Base-by-base conservation (phyloP, 805 yeast species). In the Metschnikowia vanudenii region DNA sequence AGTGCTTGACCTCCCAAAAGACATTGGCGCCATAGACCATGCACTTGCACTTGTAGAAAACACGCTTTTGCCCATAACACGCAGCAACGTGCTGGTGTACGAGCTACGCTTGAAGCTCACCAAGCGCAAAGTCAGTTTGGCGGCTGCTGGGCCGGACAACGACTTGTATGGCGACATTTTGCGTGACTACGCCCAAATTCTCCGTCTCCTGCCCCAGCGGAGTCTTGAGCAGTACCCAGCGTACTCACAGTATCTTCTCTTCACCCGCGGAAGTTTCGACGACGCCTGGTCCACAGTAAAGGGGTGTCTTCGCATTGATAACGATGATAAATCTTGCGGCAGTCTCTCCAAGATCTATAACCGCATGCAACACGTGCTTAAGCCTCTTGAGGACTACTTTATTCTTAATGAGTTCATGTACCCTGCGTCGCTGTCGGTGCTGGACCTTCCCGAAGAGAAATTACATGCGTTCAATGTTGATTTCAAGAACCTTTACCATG, bases 271-370 rank as follows among this genome's bases (percentile, higher is more conserved):
- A 32, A 79, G 80, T 34, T 79, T 75, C 48, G 78, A 78, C 13
- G 72, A 73, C 20, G 76, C 85, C 0, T 65, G 78, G 56, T 71
- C 64, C 48, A 71, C 74, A 33, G 70, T 84, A 20, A 78, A 84
- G 54, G 81, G 78, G 52, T 90, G 97, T 61, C 68, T 92, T 40
- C 81, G 85, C 45, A 75, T 80, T 37, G 92, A 92, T 63, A 86
- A 88, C 63, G 97, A 88, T 51, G 77, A 75, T 53, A 67, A 67
- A 22, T 67, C 64, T 2, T 89, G 96, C 63, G 80, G 82, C 26
- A 66, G 59, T 14, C 57, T 76, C 26, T 77, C 87, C 10, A 78
- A 83, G 54, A 62, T 81, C n/a, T 68, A 68, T 46, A 70, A 78
- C 26, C 78, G 75, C 47, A 65, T 81, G 49, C 64, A 60, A 32